Evolutionary conservation across 1,139 yeast species (phyloP).

Genomic region (Magnusiomyces fungicola): DNA sequence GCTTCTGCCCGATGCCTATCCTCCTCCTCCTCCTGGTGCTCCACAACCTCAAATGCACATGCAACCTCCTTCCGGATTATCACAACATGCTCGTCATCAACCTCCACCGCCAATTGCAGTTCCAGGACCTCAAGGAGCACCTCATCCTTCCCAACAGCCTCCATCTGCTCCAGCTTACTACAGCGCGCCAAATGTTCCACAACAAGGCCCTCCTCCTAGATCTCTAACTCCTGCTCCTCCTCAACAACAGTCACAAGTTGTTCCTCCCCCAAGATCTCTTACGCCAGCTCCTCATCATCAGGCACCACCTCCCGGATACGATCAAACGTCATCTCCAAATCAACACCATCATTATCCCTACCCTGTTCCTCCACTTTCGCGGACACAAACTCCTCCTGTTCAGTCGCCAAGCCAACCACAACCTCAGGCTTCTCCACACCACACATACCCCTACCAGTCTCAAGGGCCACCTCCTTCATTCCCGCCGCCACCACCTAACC

Average conservation of each 20-base stretch:
- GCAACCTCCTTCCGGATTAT: conserved; percentile 6
- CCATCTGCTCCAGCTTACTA: neutral
- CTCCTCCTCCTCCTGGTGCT: conserved; percentile 10
- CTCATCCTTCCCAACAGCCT: neutral
- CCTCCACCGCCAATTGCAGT: neutral
- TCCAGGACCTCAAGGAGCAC: neutral
- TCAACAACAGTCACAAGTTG: no score
- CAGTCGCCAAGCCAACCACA: neutral
- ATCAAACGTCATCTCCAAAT: neutral
- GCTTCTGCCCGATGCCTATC: conserved; percentile 13
- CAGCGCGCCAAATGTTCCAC: no score
- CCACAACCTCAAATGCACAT: conserved; percentile 9
- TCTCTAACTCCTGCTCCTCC: neutral
- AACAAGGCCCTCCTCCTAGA: conserved; percentile 1
- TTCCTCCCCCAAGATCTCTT: neutral
- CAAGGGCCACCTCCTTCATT: neutral
- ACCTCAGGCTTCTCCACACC: neutral
- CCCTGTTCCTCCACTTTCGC: neutral
- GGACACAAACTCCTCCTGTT: conserved; percentile 1
- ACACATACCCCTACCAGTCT: neutral
- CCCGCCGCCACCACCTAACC: neutral
- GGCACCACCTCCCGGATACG: neutral
- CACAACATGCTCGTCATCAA: conserved; percentile 9
- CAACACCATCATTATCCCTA: conserved; percentile 3
- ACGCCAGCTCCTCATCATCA: neutral